Base-by-base conservation (phyloP, 345 rosid genomes). In the Laguncularia racemosa region DNA sequence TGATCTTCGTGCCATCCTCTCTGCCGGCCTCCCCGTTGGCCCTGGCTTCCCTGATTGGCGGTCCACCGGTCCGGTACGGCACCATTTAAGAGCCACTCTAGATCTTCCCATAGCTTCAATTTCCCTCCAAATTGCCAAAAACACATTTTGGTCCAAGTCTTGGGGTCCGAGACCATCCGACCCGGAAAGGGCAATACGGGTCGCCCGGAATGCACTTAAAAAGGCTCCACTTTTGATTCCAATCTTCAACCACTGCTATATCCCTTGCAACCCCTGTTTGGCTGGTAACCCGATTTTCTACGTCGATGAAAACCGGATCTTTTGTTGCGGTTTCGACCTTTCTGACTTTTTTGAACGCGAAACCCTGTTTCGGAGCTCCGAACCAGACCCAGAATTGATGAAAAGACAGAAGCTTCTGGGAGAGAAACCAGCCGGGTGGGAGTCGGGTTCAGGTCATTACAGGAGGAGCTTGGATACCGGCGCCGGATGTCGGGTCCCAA, bases 31-130 rank as follows among this genome's bases (percentile, higher is more conserved):
- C 56, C 97, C 99, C 4, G 75, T 82, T 6, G 97, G 95, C 4
- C 78, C 96, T 0, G 97, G 96, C 1, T 93, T 93, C 59, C 99
- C 99, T 0, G 96, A 89, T 67, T 93, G 99, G 99, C 86, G 99
- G 20, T 72, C 97, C 44, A 49, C 82, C 14, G 86, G 93, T 17
- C 59, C 96, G 87, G 73, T 71, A 0, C 91, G 96, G 8, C 80
- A 84, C 44, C 91, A 80, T 68, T 96, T 93, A 1, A 91, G 99
- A 12, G 78, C 96, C 10, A 78, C 86, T 53, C 78, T 93, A 17
- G 96, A 93, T 62, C 90, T 93, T 51, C 97, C 99, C 0, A 76
- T 82, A 16, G 97, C 97, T 46, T 92, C 97, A 47, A 84, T 93
- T 20, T 89, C 95, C 47, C 79, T 89, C 64, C 99, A 93, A 72